phyloP scores from a whole-genome alignment of 768 basidiomycete genomes.

The Amanita rubescens region DNA sequence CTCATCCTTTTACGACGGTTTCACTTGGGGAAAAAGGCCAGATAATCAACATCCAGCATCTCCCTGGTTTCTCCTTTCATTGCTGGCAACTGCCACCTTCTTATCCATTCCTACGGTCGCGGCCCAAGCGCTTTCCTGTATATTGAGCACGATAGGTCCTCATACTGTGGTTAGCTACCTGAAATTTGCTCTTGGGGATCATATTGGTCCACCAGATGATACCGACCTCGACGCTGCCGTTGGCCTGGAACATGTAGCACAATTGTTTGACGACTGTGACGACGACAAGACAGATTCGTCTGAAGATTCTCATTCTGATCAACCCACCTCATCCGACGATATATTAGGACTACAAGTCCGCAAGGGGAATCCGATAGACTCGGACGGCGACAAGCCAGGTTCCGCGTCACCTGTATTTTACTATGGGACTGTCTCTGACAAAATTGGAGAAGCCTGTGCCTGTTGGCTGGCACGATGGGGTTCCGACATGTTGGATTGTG shows the following conservation, averaged over 20 bases:
- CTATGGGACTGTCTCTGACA: slow-evolving; percentile 86
- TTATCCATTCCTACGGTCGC: slow-evolving; percentile 75
- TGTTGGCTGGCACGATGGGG: slow-evolving; percentile 91
- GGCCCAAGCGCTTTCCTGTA: slow-evolving; percentile 62
- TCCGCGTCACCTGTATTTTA: slow-evolving; percentile 39
- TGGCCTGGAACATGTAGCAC: slow-evolving; percentile 63
- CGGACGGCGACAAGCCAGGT: neutral
- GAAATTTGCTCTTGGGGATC: slow-evolving; percentile 71
- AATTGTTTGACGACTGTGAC: slow-evolving; percentile 31
- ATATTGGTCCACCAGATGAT: slow-evolving; percentile 36
- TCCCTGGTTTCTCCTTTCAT: slow-evolving; percentile 75
- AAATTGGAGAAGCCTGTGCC: slow-evolving; percentile 83
- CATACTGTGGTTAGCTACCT: slow-evolving; percentile 72
- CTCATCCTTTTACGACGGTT: slow-evolving; percentile 42
- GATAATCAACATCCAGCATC: slow-evolving; percentile 63
- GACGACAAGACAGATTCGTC: slow-evolving; percentile 2
- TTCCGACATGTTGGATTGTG: slow-evolving; percentile 62
- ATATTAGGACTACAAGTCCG: neutral
- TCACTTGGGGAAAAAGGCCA: slow-evolving; percentile 29
- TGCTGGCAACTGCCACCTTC: slow-evolving; percentile 83
- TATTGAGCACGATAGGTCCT: slow-evolving; percentile 73
- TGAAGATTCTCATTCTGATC: neutral
- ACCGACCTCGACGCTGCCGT: slow-evolving; percentile 54
- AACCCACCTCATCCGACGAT: neutral
- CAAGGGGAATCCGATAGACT: neutral